Evolutionary conservation across 2,329 filamentous ascomycete genomes (phyloP).

Genomic region (Tolypocladium album): DNA sequence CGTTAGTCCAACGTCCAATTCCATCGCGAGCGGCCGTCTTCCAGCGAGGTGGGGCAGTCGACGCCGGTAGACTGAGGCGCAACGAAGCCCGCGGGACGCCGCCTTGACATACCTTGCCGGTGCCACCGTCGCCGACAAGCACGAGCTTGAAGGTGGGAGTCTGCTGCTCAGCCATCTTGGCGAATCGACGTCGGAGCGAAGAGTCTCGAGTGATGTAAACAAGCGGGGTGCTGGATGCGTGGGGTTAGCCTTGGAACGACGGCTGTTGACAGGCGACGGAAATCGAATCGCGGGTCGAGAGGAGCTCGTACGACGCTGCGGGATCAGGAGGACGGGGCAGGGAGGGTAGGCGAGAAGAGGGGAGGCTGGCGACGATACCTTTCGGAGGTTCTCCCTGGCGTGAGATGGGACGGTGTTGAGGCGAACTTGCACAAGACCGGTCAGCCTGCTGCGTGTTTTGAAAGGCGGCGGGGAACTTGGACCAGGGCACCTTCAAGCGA

Average conservation of each 20-base stretch:
- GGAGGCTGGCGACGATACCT: constrained; percentile 7
- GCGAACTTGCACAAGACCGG: constrained; percentile 20
- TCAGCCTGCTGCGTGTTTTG: constrained; percentile 29
- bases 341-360: constrained; percentile 9
- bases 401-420: constrained; percentile 21
- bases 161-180: constrained; percentile 51
- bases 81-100: constrained; percentile 8
- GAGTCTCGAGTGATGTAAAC: constrained; percentile 30
- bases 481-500: constrained; percentile 24
- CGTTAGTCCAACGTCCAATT: neutral
- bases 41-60: constrained; percentile 11
- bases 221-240: constrained; percentile 30
- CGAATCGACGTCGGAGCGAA: constrained; percentile 12
- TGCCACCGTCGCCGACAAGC: constrained; percentile 98
- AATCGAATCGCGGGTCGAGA: constrained; percentile 3
- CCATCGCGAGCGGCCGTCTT: neutral
- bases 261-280: constrained; percentile 6
- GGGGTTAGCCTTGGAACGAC: constrained; percentile 19
- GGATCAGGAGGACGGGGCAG: constrained; percentile 12
- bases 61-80: constrained; percentile 10
- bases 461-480: constrained; percentile 30
- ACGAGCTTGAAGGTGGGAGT: constrained; percentile 97
- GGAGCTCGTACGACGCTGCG: constrained; percentile 5
- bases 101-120: constrained; percentile 71
- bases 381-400: constrained; percentile 12